Evolutionary conservation across 2,329 filamentous ascomycete species (phyloP), one percentile per base, ranked within the genome.

Genomic region (Pestalotiopsis sp.): DNA sequence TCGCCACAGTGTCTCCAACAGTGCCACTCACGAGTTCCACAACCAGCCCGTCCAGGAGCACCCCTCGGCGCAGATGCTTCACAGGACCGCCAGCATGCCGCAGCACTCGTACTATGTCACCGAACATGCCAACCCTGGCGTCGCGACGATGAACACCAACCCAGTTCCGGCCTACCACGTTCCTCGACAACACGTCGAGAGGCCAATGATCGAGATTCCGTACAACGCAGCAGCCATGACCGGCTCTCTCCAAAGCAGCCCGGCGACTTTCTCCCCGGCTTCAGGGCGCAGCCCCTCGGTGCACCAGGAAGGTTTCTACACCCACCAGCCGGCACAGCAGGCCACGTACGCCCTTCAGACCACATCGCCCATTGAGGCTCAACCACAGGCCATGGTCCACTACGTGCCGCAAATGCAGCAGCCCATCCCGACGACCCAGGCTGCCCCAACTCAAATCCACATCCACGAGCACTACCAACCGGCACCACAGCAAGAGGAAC

Each of bases 91-190:
- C 4, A 83, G 81, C 74, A 78, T 86, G 73, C 80, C 83, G 3
- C 77, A 81, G 61, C 76, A 79, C 44, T 76, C 78, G 5, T 88
- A 84, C 75, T 91, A 89, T 72, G 82, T 90, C 38, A 85, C 88
- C 1, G 88, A 91, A 67, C 86, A 89, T 70, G 84, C 82, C 74
- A 89, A 89, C 72, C 87, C 88, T 10, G 86, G 85, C 13, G 85
- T 91, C 5, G 88, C 87, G 39, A 90, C 87, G 13, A 86, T 90
- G 83, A 88, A 86, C 76, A 83, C 86, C 11, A 83, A 82, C 70
- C 73, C 81, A 6, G 78, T 87, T 61, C 80, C 82, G n/a, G 76
- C 81, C 67, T 87, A 87, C 75, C 85, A 87, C 64, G 80, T 87
- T 63, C 81, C 83, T n/a, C 81, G 82, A 44, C 83, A 83, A 70